Evolutionary conservation across 2,329 filamentous ascomycete genomes (phyloP), one percentile per base, ranked within the genome.

Genomic region (Epichloe uncinata): DNA sequence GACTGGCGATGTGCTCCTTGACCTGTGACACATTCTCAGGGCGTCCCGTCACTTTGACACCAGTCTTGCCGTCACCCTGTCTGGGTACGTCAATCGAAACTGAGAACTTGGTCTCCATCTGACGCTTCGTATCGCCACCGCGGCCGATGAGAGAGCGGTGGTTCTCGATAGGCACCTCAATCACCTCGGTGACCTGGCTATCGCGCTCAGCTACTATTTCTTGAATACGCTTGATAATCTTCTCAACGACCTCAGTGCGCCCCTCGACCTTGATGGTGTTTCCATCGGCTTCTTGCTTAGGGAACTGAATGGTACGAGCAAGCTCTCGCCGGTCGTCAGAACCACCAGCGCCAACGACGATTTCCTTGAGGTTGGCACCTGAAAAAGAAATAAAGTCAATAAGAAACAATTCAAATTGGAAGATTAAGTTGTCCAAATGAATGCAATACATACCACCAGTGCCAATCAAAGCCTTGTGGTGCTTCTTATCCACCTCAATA

Each of bases 291-390:
- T 95, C 90, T 56, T 87, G 83, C 65, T 90, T 89, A 50, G 93
- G 93, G 74, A 98, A 97, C 65, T 91, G 89, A 53, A 98, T 88
- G 60, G 91, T 88, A 55, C 91, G 86, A 47, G 89, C 87, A 58
- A 93, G 79, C 54, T 86, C 84, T 40, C 86, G 82, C 54, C 84
- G 80, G 62, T 95, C 90, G 58, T 89, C 85, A 37, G 90, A 89
- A 9, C 93, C 94, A 54, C 93, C 94, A 44, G 93, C 90, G 59
- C 86, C 80, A 49, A 85, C 74, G 50, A 98, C 86, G 53, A 98
- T 89, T 54, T 87, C 82, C 54, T 86, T 86, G 52, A 98, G 83
- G 61, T 84, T 93, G 42, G 87, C 75, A 59, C 90, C 87, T 91
- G 48, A 13, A 16, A 38, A 18, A 2, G n/a, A 33, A 11, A 22